phyloP scores from a whole-genome alignment of 176 grass and related monocot species.

The Cocos nucifera region DNA sequence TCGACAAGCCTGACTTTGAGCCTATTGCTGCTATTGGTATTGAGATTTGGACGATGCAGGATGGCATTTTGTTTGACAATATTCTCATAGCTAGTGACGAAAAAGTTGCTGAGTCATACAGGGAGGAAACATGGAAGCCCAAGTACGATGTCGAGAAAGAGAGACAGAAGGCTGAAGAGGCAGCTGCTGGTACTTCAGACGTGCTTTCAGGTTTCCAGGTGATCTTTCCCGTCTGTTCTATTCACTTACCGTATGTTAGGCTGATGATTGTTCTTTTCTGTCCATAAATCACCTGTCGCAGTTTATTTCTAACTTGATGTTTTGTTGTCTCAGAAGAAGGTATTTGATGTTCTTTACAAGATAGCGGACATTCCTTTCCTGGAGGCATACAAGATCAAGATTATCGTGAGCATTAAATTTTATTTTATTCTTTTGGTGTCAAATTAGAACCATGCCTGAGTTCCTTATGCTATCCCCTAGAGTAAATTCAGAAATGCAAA shows the following conservation, averaged over 20 bases:
- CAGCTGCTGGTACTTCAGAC: slow-evolving; percentile 22
- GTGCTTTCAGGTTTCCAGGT: slow-evolving; percentile 75
- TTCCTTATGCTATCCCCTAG: no score
- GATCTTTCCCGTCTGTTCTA: slow-evolving; percentile 2
- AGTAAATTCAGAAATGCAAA: no score
- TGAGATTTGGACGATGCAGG: slow-evolving; percentile 99
- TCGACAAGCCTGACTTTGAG: slow-evolving; percentile 70
- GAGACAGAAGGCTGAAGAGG: slow-evolving; percentile 74
- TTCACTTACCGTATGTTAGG: no score
- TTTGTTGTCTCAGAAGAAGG: slow-evolving; percentile 62
- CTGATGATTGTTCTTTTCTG: no score
- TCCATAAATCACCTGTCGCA: neutral
- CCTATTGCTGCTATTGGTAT: slow-evolving; percentile 81
- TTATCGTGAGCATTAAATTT: slow-evolving; percentile 47
- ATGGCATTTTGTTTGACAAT: slow-evolving; percentile 91
- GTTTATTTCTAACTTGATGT: neutral
- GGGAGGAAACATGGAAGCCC: slow-evolving; percentile 77
- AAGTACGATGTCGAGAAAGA: slow-evolving; percentile 95
- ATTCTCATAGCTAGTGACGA: slow-evolving; percentile 78
- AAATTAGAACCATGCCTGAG: no score
- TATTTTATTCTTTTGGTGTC: neutral
- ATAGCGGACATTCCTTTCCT: slow-evolving; percentile 65
- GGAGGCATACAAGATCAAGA: slow-evolving; percentile 78
- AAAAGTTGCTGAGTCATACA: slow-evolving; percentile 61
- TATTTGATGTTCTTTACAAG: slow-evolving; percentile 81